phyloP scores from a whole-genome alignment of 345 rosid species.

The Salix arbutifolia region DNA sequence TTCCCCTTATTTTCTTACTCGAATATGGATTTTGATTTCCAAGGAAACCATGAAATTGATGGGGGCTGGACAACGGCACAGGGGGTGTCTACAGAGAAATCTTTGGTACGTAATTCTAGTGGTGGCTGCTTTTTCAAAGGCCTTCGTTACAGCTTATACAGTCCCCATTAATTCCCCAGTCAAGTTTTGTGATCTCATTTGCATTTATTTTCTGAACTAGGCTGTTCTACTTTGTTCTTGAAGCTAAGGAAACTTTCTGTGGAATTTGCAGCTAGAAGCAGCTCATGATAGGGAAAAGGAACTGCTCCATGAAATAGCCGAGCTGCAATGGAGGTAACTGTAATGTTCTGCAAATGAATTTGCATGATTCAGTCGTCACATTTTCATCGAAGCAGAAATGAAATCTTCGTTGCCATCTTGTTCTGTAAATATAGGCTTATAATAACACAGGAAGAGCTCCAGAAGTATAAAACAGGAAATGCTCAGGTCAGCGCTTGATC shows the following conservation, averaged over 20 bases:
- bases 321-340: constrained; percentile 77
- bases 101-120: constrained; percentile 43
- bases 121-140: not conserved
- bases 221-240: not conserved
- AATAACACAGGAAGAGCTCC: constrained; percentile 79
- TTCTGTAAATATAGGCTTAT: constrained; percentile 53
- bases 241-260: not conserved
- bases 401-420: not conserved
- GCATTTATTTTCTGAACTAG: not conserved
- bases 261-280: constrained; percentile 67
- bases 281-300: constrained; percentile 92
- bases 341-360: not conserved
- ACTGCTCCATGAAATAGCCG: constrained; percentile 78
- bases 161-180: too few species aligned
- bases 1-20: constrained; percentile 14
- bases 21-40: constrained; percentile 5
- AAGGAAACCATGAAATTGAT: constrained; percentile 50
- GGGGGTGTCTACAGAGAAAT: constrained; percentile 45
- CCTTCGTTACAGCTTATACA: not conserved
- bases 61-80: constrained; percentile 32
- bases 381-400: not conserved
- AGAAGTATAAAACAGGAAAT: constrained; percentile 67
- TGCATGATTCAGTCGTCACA: not conserved
- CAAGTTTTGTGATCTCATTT: not conserved
- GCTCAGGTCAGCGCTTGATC: constrained; percentile 36